phyloP scores from a whole-genome alignment of 1,139 yeast species.

The Pichia sp. region DNA sequence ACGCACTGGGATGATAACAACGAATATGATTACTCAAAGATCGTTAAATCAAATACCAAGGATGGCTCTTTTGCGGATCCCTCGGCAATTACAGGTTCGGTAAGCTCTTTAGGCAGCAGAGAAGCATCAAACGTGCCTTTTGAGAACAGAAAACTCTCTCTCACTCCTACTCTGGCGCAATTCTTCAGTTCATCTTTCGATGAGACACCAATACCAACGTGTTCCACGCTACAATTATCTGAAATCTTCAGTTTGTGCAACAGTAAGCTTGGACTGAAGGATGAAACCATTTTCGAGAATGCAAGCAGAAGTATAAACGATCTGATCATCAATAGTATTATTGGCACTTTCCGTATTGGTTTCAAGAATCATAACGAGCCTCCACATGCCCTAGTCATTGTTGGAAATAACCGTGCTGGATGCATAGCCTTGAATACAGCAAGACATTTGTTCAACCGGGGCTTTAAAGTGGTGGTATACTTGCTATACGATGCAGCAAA shows the following conservation, averaged over 20 bases:
- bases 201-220: constrained; percentile 41
- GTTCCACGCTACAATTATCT: constrained; percentile 76
- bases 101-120: constrained; percentile 3
- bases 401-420: constrained; percentile 72
- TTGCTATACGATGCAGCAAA: constrained; percentile 32
- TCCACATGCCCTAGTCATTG: constrained; percentile 65
- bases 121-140: constrained; percentile 5
- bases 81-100: background rate
- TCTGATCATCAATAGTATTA: constrained; percentile 54
- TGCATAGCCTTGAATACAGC: constrained; percentile 73
- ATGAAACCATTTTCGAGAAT: constrained; percentile 51
- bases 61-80: background rate
- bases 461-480: constrained; percentile 59
- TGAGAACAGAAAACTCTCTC: constrained; percentile 6
- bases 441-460: constrained; percentile 71
- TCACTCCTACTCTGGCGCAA: constrained; percentile 9
- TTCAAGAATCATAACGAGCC: constrained; percentile 64
- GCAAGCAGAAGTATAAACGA: constrained; percentile 64
- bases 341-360: constrained; percentile 43
- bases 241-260: constrained; percentile 63
- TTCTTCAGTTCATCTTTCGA: constrained; percentile 3
- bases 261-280: constrained; percentile 46
- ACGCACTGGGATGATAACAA: constrained; percentile 49
- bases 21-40: constrained; percentile 4
- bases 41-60: background rate